Conservation (phyloP, 2,329 filamentous ascomycete species). For the Amylocarpus encephaloides region DNA sequence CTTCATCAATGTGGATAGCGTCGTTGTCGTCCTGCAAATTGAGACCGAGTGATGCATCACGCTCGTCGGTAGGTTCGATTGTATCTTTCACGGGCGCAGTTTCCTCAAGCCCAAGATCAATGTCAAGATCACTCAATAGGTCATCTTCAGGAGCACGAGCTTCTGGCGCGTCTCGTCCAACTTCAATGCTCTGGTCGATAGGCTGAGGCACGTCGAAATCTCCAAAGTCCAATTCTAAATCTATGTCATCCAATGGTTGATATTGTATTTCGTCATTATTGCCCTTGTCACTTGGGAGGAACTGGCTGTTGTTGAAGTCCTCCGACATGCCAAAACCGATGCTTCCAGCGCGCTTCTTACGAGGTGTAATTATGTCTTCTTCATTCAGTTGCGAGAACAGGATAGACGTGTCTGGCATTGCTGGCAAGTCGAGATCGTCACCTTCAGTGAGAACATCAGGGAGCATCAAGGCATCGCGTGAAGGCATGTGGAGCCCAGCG, state of each 20-base stretch:
- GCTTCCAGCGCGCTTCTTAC: constrained; percentile 52
- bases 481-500: constrained; percentile 71
- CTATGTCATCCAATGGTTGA: constrained; percentile 55
- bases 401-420: constrained; percentile 82
- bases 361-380: constrained; percentile 40
- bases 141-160: constrained; percentile 63
- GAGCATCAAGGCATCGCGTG: constrained; percentile 79
- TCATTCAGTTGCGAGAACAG: constrained; percentile 71
- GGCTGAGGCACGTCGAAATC: constrained; percentile 30
- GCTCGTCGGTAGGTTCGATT: constrained; percentile 41
- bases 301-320: constrained; percentile 70
- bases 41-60: constrained; percentile 48
- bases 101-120: constrained; percentile 36
- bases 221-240: constrained; percentile 59
- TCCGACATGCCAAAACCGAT: constrained; percentile 64
- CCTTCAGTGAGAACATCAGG: constrained; percentile 91
- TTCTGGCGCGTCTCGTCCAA: constrained; percentile 77
- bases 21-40: constrained; percentile 41
- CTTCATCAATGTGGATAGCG: constrained; percentile 55
- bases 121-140: constrained; percentile 56
- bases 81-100: constrained; percentile 49
- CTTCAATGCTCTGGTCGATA: constrained; percentile 65
- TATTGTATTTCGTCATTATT: constrained; percentile 49
- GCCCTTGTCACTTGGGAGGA: constrained; percentile 60
- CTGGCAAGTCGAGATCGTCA: constrained; percentile 69